Conservation (phyloP, 192 early-diverging fungal species). For the Geosiphon pyriformis region DNA sequence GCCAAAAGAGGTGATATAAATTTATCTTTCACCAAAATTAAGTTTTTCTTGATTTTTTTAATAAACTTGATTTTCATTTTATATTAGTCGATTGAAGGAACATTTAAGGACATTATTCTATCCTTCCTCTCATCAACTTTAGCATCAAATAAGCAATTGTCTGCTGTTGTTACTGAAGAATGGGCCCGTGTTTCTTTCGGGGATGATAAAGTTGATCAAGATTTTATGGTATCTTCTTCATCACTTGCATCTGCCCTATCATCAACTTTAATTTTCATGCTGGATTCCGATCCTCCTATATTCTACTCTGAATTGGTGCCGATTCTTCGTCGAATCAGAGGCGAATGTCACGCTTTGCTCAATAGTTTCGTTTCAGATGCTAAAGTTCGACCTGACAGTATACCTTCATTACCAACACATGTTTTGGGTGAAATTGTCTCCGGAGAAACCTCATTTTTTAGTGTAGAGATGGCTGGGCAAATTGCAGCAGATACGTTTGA, state of each 20-base stretch:
- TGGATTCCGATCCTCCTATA: constrained; percentile 49
- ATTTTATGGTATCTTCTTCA: constrained; percentile 29
- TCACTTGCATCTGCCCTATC: constrained; percentile 56
- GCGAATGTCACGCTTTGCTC: constrained; percentile 60
- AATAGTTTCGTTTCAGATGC: constrained; percentile 52
- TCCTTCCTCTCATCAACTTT: constrained; percentile 62
- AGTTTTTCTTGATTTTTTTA: neutral
- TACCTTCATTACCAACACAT: constrained; percentile 53
- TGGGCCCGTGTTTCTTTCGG: constrained; percentile 58
- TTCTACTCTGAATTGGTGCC: constrained; percentile 62
- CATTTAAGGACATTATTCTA: constrained; percentile 50
- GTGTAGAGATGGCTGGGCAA: constrained; percentile 49
- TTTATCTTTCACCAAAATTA: neutral
- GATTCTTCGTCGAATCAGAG: constrained; percentile 57
- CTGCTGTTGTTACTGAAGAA: constrained; percentile 74
- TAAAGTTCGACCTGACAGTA: constrained; percentile 30
- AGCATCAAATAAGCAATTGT: constrained; percentile 74
- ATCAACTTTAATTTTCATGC: constrained; percentile 42
- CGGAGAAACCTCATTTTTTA: constrained; percentile 38
- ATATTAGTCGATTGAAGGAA: constrained; percentile 33
- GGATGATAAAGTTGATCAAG: constrained; percentile 25
- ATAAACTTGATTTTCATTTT: neutral
- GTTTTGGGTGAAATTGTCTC: constrained; percentile 30
- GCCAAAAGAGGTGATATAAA: constrained; percentile 32
- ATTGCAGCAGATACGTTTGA: constrained; percentile 43